These are phyloP conservation scores for Fragilariopsis cylindrus DNA, from an alignment of 108 stramenopile genomes.

Conservation along the genomic window DNA sequence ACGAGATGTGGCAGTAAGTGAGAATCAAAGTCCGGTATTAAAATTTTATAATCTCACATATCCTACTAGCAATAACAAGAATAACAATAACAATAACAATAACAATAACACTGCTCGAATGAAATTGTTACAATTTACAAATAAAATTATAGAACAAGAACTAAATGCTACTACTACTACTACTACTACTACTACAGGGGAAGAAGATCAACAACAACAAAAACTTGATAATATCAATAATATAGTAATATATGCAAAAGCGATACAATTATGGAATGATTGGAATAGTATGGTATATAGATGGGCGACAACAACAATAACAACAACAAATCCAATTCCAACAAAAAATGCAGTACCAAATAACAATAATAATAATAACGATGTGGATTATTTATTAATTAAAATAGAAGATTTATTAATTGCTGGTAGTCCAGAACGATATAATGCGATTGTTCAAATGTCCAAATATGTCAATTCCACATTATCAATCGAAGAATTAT, in stretches of 20 bases:
- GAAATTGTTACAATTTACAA: too few species aligned
- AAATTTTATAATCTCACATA: conserved; percentile 67
- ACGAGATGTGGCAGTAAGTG: conserved; percentile 70
- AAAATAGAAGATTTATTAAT: conserved; percentile 36
- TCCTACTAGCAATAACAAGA: conserved; percentile 1
- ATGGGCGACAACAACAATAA: conserved; percentile 1
- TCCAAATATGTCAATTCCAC: conserved; percentile 33
- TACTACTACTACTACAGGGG: not conserved
- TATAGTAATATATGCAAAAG: conserved; percentile 12
- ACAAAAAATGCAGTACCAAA: not conserved
- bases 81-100: conserved; percentile 8
- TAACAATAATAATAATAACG: too few species aligned
- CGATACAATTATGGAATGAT: conserved; percentile 63
- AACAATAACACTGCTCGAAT: not conserved
- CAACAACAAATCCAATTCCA: not conserved
- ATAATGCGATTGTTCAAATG: conserved; percentile 11
- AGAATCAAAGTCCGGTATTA: conserved; percentile 71
- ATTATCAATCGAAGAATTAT: conserved; percentile 17
- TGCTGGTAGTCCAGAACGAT: conserved; percentile 14
- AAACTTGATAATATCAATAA: too few species aligned
- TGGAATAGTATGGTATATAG: conserved; percentile 43
- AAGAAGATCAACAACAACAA: not conserved
- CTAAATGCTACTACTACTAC: not conserved
- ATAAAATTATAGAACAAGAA: too few species aligned
- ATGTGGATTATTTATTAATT: conserved; percentile 27